Conservation (phyloP, 148 eudicot species). For the Vaccinium darrowii region DNA sequence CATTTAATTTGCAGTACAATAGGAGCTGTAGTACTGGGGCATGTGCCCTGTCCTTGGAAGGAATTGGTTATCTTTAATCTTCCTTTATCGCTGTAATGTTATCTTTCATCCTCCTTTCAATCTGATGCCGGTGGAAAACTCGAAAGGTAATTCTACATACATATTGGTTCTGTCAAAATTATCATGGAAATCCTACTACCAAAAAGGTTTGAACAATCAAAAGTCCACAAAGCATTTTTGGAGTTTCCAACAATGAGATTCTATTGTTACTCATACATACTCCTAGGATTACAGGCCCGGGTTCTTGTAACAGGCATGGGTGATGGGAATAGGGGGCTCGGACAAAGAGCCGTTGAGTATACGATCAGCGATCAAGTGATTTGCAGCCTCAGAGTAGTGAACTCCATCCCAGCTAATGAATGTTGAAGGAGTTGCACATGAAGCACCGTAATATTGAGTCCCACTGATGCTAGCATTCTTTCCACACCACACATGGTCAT, state of each 20-base stretch:
- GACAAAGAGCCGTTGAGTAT: constrained; percentile 56
- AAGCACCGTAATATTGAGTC: constrained; percentile 45
- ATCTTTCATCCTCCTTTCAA: too few relatives aligned
- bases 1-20: background rate
- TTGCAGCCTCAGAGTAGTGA: constrained; percentile 75
- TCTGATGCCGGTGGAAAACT: too few relatives aligned
- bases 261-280: background rate
- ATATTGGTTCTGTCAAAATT: background rate
- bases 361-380: constrained; percentile 63
- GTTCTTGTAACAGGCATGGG: constrained; percentile 51
- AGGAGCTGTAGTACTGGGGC: background rate
- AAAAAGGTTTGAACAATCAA: background rate
- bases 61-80: background rate
- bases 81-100: background rate
- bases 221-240: too few relatives aligned
- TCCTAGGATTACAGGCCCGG: background rate
- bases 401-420: constrained; percentile 79
- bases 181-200: background rate
- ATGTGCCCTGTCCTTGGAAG: background rate
- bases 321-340: constrained; percentile 55
- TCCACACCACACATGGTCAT: constrained; percentile 61
- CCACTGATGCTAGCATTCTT: constrained; percentile 49
- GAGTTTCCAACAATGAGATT: background rate
- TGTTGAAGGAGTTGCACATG: constrained; percentile 52
- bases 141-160: too few relatives aligned